Conservation (phyloP, 2,329 filamentous ascomycete species). For the Trichoderma sp. region DNA sequence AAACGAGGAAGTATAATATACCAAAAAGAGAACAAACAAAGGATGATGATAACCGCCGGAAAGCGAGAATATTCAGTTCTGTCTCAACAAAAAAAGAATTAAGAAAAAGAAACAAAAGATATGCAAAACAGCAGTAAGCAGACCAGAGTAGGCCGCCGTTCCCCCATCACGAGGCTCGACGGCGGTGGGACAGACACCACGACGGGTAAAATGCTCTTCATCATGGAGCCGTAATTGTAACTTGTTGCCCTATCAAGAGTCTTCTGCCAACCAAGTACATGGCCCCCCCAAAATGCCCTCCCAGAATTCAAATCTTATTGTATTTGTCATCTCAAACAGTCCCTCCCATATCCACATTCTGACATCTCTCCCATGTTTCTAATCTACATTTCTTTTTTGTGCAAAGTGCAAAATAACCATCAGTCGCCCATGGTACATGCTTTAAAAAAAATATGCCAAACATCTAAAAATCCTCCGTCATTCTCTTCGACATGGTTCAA, state of each 20-base stretch:
- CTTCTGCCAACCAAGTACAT: not conserved
- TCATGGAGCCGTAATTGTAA: not conserved
- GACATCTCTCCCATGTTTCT: not conserved
- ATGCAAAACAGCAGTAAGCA: not conserved
- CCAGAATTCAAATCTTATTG: not conserved
- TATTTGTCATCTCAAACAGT: not conserved
- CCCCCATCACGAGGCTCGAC: not conserved
- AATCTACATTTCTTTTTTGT: not conserved
- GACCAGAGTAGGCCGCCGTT: not conserved
- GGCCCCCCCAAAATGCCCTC: not conserved
- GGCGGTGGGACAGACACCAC: not conserved
- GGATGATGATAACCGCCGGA: not conserved
- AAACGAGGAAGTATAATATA: not conserved
- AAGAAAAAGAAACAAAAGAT: not conserved
- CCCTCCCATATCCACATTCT: not conserved
- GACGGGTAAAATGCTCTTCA: not conserved
- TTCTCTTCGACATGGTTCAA: not conserved
- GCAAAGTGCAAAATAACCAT: not conserved
- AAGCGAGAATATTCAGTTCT: not conserved
- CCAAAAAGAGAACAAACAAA: not conserved
- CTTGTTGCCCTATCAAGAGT: not conserved
- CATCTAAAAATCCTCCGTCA: not conserved
- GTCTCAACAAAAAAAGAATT: not conserved
- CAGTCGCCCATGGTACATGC: not conserved
- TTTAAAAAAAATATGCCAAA: not conserved